Evolutionary conservation across 257 asterid genomes (phyloP).

Genomic region (Penstemon eatonii): DNA sequence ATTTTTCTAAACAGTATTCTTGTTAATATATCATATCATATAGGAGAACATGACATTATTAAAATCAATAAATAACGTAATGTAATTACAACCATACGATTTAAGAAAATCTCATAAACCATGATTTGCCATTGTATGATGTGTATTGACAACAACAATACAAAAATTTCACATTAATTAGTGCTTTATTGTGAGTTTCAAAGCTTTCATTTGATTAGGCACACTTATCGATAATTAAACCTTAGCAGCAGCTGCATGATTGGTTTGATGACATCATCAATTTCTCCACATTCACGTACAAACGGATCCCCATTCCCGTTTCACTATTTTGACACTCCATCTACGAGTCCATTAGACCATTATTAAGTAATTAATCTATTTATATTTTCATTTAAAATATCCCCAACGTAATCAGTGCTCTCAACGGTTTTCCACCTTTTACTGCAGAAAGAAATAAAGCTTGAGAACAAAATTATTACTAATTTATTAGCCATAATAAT

Average conservation of each 20-base stretch:
- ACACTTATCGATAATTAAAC: conserved; percentile 27
- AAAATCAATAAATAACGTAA: too few species aligned
- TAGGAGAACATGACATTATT: too few species aligned
- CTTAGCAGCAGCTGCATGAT: conserved; percentile 30
- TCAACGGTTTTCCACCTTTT: conserved; percentile 21
- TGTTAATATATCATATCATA: too few species aligned
- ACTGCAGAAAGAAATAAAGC: neutral
- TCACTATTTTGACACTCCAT: neutral
- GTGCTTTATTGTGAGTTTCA: conserved; percentile 11
- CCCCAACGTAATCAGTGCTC: conserved; percentile 21
- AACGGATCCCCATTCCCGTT: neutral
- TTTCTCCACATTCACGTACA: conserved; percentile 7
- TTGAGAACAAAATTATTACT: neutral
- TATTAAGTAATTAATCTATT: too few species aligned
- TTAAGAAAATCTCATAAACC: too few species aligned
- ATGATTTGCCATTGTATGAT: too few species aligned
- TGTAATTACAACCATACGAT: too few species aligned
- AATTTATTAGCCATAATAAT: too few species aligned
- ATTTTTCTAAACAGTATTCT: too few species aligned
- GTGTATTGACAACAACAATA: too few species aligned
- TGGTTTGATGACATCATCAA: conserved; percentile 40
- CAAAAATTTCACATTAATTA: neutral
- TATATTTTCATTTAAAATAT: neutral
- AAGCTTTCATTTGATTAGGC: conserved; percentile 15
- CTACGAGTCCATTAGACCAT: too few species aligned